phyloP scores from a whole-genome alignment of 805 yeast genomes.

The Saturnispora sekii region DNA sequence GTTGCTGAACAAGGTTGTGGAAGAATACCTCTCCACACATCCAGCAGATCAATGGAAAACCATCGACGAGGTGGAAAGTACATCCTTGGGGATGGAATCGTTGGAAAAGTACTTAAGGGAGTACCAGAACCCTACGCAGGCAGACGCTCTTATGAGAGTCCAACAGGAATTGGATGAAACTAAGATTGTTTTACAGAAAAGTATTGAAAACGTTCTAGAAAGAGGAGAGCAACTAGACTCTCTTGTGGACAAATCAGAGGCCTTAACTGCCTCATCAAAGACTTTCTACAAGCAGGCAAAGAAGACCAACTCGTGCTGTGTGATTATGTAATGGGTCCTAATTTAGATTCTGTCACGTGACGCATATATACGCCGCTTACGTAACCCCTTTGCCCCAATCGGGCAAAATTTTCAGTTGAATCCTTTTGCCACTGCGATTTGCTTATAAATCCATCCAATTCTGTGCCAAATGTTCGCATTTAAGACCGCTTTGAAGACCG shows the following conservation, averaged over 20 bases:
- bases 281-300: slow-evolving; percentile 97
- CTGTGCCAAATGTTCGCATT: background rate
- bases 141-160: slow-evolving; percentile 93
- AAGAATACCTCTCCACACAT: slow-evolving; percentile 78
- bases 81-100: slow-evolving; percentile 33
- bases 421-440: background rate
- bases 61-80: slow-evolving; percentile 37
- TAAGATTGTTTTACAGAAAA: slow-evolving; percentile 89
- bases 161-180: slow-evolving; percentile 98
- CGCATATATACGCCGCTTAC: background rate
- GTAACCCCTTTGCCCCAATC: background rate
- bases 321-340: slow-evolving; percentile 40
- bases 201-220: slow-evolving; percentile 87
- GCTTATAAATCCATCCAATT: background rate
- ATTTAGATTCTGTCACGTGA: background rate
- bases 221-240: slow-evolving; percentile 95
- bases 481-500: background rate
- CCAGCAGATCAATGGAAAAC: slow-evolving; percentile 64
- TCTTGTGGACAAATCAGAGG: slow-evolving; percentile 91
- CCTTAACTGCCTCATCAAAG: slow-evolving; percentile 75
- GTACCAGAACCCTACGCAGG: slow-evolving; percentile 95
- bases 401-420: background rate
- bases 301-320: slow-evolving; percentile 86
- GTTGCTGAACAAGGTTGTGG: slow-evolving; percentile 78
- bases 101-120: slow-evolving; percentile 63